phyloP scores from a whole-genome alignment of 768 basidiomycete species.

The Hysterangium stoloniferum region DNA sequence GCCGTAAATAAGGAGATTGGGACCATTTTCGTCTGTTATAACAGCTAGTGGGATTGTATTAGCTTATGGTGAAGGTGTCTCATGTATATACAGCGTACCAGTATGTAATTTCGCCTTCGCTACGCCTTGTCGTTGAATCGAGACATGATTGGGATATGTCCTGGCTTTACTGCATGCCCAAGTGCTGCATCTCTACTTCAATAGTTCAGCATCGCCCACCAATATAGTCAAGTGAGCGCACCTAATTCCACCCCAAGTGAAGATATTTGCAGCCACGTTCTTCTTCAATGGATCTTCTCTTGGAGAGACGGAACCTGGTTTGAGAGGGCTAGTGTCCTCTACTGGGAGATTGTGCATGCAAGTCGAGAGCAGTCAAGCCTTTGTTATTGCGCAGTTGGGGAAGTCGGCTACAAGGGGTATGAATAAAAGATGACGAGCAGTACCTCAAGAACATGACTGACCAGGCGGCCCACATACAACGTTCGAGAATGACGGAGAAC shows the following conservation, averaged over 20 bases:
- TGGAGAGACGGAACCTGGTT: too few species aligned
- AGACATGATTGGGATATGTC: slow-evolving; percentile 66
- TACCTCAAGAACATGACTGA: too few species aligned
- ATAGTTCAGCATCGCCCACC: too few species aligned
- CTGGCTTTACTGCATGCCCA: slow-evolving; percentile 76
- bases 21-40: slow-evolving; percentile 63
- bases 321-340: slow-evolving; percentile 53
- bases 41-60: slow-evolving; percentile 30
- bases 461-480: too few species aligned
- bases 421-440: too few species aligned
- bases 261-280: slow-evolving; percentile 46
- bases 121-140: slow-evolving; percentile 33
- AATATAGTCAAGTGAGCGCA: too few species aligned
- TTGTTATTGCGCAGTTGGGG: slow-evolving; percentile 72
- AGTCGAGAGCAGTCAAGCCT: slow-evolving; percentile 85
- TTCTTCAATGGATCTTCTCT: slow-evolving; percentile 23
- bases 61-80: slow-evolving; percentile 81
- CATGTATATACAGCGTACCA: slow-evolving; percentile 66
- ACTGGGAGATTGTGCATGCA: slow-evolving; percentile 92
- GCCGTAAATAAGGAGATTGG: slow-evolving; percentile 80
- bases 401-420: too few species aligned
- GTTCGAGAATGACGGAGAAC: too few species aligned
- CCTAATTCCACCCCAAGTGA: slow-evolving; percentile 86
- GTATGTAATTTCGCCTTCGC: slow-evolving; percentile 57
- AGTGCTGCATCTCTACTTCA: slow-evolving; percentile 84